A percentile compares a stretch with the other conserved stretches of the same genome.
These are phyloP conservation scores for Pythium phragmitis DNA, from an alignment of 352 stramenopile species.

Conservation along the genomic window DNA sequence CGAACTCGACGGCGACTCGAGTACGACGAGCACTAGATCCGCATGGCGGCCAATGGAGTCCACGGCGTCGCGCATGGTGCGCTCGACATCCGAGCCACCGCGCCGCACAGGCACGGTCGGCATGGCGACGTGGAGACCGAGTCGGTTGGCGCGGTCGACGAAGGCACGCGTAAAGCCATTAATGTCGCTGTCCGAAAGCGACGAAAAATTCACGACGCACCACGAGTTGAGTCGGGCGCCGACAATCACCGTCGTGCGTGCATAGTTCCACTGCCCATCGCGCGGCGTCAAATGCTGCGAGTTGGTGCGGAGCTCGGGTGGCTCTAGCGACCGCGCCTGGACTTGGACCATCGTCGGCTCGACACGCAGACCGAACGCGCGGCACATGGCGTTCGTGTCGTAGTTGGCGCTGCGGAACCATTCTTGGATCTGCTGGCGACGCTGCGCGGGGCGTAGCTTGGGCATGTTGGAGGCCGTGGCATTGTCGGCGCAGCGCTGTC, in stretches of 20 bases:
- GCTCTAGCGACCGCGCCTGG: neutral
- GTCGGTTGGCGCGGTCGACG: neutral
- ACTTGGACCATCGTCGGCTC: neutral
- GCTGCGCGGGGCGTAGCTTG: neutral
- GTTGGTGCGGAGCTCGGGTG: neutral
- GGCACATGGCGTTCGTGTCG: neutral
- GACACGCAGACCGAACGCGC: neutral
- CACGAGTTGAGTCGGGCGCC: neutral
- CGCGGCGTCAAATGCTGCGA: neutral
- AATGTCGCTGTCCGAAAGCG: neutral
- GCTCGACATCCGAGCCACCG: neutral
- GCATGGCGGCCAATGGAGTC: neutral
- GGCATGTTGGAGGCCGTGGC: neutral
- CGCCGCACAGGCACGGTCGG: neutral
- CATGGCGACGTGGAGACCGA: neutral
- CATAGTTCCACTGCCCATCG: neutral
- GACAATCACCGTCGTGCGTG: neutral
- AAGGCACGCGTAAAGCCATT: neutral
- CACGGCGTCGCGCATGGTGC: neutral
- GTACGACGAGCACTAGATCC: neutral
- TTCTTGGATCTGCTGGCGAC: neutral
- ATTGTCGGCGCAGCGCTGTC: neutral
- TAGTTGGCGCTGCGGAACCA: neutral
- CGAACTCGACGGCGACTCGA: neutral
- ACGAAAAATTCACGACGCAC: constrained; percentile 7